These are phyloP conservation scores for Gelatoporia subvermispora DNA, from an alignment of 768 basidiomycete genomes.

Conservation along the genomic window DNA sequence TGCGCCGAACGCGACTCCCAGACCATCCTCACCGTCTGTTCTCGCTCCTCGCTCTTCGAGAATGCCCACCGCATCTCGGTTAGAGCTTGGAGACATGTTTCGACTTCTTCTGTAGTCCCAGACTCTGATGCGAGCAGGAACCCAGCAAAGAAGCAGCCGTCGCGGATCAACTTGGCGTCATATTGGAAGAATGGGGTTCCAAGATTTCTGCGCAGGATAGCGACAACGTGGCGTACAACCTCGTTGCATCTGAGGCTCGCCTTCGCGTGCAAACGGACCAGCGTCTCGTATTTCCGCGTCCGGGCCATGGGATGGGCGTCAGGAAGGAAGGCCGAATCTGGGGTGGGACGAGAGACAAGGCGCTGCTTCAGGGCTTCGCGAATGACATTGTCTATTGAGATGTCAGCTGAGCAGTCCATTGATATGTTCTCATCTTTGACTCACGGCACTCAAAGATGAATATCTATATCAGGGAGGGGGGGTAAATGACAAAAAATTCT, in stretches of 20 bases:
- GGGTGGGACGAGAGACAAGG: constrained; percentile 25
- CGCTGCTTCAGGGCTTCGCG: constrained; percentile 76
- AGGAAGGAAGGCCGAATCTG: constrained; percentile 10
- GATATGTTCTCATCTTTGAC: constrained; percentile 24
- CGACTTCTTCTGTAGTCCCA: constrained; percentile 47
- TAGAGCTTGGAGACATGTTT: constrained; percentile 67
- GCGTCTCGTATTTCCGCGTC: constrained; percentile 21
- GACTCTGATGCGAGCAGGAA: constrained; percentile 60
- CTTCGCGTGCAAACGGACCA: constrained; percentile 36
- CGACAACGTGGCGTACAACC: constrained; percentile 42
- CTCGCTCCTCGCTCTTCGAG: constrained; percentile 69
- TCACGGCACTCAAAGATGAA: constrained; percentile 88
- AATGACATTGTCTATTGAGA: constrained; percentile 69
- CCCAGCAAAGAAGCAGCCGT: constrained; percentile 87
- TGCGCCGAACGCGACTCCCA: constrained; percentile 32
- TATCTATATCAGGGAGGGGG: constrained; percentile 40
- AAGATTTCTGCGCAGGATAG: constrained; percentile 43
- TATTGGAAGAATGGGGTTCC: constrained; percentile 67
- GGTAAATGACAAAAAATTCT: background rate
- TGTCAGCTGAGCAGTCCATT: background rate
- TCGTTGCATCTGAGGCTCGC: constrained; percentile 39
- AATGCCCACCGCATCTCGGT: constrained; percentile 79
- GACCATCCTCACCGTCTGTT: constrained; percentile 50
- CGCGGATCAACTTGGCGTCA: constrained; percentile 82
- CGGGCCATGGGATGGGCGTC: constrained; percentile 15